Evolutionary conservation across 2,329 filamentous ascomycete species (phyloP).

Genomic region (Pseudogymnoascus verrucosus): DNA sequence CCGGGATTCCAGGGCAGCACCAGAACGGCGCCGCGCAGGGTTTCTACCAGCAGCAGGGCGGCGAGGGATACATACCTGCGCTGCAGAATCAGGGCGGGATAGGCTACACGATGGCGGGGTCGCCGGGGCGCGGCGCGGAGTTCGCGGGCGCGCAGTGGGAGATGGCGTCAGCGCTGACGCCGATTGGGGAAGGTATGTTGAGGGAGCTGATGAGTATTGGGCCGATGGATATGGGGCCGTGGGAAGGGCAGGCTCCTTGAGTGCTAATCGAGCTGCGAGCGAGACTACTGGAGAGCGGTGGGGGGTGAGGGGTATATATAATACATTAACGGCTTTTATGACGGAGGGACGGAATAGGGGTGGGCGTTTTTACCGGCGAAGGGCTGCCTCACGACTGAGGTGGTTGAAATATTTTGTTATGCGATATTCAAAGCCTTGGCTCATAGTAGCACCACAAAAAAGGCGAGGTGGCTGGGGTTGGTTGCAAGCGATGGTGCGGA

Average conservation of each 20-base stretch:
- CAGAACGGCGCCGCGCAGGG: neutral
- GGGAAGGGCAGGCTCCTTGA: constrained; percentile 33
- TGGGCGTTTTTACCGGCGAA: neutral
- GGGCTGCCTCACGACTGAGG: neutral
- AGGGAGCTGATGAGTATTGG: constrained; percentile 50
- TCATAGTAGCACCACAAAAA: neutral
- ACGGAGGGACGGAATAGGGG: neutral
- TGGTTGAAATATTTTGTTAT: neutral
- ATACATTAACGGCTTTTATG: constrained; percentile 3
- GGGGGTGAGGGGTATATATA: neutral
- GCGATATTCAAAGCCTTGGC: neutral
- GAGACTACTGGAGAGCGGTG: neutral
- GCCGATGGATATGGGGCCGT: constrained; percentile 52
- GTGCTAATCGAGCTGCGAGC: neutral
- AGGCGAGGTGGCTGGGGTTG: neutral
- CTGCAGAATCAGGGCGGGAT: neutral
- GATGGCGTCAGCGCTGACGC: constrained; percentile 40
- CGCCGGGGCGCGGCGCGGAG: neutral
- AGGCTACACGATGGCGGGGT: neutral
- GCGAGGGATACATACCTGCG: neutral
- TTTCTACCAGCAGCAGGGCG: neutral
- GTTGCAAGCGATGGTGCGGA: neutral
- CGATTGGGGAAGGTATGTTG: constrained; percentile 49
- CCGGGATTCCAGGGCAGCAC: neutral
- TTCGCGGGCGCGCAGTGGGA: constrained; percentile 28